Evolutionary conservation across 1,284 basidiomycete genomes (phyloP), one percentile per base, ranked within the genome.

Genomic region (Ustilago sp.): DNA sequence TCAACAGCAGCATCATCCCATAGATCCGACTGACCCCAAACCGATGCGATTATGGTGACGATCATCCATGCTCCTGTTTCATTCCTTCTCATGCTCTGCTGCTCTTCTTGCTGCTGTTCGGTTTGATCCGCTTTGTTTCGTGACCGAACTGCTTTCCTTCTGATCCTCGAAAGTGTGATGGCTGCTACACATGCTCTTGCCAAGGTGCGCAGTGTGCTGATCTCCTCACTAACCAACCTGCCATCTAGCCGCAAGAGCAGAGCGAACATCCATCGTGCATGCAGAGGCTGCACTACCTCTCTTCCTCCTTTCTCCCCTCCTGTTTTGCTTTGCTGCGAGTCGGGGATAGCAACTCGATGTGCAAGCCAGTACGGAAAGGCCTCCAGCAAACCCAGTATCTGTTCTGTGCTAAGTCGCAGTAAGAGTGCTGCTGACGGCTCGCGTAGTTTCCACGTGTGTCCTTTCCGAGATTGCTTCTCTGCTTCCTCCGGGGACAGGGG

Each of bases 11-110:
- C 91, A 83, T 95, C 93, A 80, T 89, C 88, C 91, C 94, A 93
- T 51, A 98, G 87, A 85, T 98, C 95, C 63, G 88, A 89, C 87
- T 98, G 95, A 23, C 90, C 92, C 95, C 94, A 98, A 1, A 92
- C 88, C 11, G 89, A 90, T 28, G 90, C 89, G 35, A 98, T 88
- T 3, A 90, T 90, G 28, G 91, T 88, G 1, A 95, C 88, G 34
- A 94, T 88, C 82, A 96, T 89, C 95, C 95, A 97, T 77, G 93
- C 94, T n/a, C 91, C 90, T 45, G 87, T 85, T 70, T 90, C 89
- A 60, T 88, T 87, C 86, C 91, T 75, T 4, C 63, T 59, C 64
- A 56, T 41, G 64, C 65, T 51, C 41, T 63, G 47, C 35, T 76
- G 43, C 51, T 84, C 76, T 8, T 36, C 34, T 36, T 19, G 5